Evolutionary conservation across 2,329 filamentous ascomycete species (phyloP).

Genomic region (Trichophyton mentagrophytes): DNA sequence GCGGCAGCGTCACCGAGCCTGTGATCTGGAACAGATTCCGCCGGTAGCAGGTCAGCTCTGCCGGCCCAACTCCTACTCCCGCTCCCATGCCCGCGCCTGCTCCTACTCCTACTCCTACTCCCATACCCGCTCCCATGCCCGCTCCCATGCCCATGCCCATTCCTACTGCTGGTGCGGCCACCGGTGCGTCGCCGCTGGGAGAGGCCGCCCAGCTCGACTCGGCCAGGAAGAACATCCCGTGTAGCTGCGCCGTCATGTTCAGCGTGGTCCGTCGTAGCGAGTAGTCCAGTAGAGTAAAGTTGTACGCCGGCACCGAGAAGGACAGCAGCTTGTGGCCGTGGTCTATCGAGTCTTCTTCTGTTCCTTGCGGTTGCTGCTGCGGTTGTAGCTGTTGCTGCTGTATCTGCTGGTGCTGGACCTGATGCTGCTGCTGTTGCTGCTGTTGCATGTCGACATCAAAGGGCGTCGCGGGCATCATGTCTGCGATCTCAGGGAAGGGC

Average conservation of each 20-base stretch:
- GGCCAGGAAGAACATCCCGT: slow-evolving; percentile 57
- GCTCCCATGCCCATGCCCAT: background rate
- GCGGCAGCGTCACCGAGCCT: slow-evolving; percentile 69
- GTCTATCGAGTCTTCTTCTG: slow-evolving; percentile 47
- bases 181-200: slow-evolving; percentile 23
- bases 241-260: slow-evolving; percentile 48
- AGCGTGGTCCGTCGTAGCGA: slow-evolving; percentile 44
- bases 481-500: slow-evolving; percentile 36
- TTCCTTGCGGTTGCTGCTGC: background rate
- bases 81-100: background rate
- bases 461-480: slow-evolving; percentile 19
- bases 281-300: slow-evolving; percentile 49
- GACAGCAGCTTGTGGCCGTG: slow-evolving; percentile 60
- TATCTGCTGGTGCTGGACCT: background rate
- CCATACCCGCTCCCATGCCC: background rate
- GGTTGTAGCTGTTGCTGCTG: background rate
- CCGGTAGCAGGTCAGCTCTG: slow-evolving; percentile 85
- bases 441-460: slow-evolving; percentile 23
- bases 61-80: slow-evolving; percentile 18
- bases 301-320: slow-evolving; percentile 53
- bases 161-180: background rate
- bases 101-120: background rate
- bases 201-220: slow-evolving; percentile 51
- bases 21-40: slow-evolving; percentile 94
- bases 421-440: background rate